Conservation (phyloP, 345 rosid species). For the Camelina neglecta region DNA sequence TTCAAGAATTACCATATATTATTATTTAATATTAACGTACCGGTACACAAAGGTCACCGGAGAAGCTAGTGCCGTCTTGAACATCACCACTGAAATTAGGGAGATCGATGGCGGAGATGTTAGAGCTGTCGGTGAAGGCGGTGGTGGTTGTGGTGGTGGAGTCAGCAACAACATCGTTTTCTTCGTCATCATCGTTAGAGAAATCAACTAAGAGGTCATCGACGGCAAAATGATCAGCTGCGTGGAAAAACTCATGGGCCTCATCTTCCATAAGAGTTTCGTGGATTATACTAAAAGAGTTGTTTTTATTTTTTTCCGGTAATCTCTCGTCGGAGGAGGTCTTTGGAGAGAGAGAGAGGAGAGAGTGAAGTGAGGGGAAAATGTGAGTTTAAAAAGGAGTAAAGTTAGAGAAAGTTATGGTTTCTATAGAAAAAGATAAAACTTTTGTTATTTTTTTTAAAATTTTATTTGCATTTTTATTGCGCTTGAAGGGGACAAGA, state of each 20-base stretch:
- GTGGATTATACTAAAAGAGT: neutral
- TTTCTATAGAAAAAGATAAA: constrained; percentile 29
- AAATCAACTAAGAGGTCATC: constrained; percentile 87
- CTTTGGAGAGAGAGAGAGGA: constrained; percentile 36
- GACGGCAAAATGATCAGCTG: constrained; percentile 73
- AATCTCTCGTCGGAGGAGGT: constrained; percentile 35
- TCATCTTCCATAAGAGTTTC: constrained; percentile 39
- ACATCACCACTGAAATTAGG: constrained; percentile 46
- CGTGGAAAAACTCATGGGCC: constrained; percentile 37
- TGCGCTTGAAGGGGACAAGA: constrained; percentile 51
- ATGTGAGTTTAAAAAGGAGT: constrained; percentile 46
- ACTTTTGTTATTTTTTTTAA: neutral
- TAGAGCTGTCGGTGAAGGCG: constrained; percentile 65
- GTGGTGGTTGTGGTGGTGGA: constrained; percentile 38
- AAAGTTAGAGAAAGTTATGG: constrained; percentile 47
- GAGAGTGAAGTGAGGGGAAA: constrained; percentile 46
- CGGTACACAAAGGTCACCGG: constrained; percentile 89
- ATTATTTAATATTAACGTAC: constrained; percentile 43
- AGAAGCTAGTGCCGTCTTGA: constrained; percentile 52
- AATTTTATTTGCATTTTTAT: constrained; percentile 3
- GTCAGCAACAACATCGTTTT: constrained; percentile 48
- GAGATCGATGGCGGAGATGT: constrained; percentile 42
- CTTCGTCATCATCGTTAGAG: constrained; percentile 70
- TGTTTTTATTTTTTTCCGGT: constrained; percentile 7
- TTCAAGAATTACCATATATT: neutral